These are phyloP conservation scores for Leccinum angustisporum DNA, from an alignment of 1,284 basidiomycete species.

Conservation along the genomic window DNA sequence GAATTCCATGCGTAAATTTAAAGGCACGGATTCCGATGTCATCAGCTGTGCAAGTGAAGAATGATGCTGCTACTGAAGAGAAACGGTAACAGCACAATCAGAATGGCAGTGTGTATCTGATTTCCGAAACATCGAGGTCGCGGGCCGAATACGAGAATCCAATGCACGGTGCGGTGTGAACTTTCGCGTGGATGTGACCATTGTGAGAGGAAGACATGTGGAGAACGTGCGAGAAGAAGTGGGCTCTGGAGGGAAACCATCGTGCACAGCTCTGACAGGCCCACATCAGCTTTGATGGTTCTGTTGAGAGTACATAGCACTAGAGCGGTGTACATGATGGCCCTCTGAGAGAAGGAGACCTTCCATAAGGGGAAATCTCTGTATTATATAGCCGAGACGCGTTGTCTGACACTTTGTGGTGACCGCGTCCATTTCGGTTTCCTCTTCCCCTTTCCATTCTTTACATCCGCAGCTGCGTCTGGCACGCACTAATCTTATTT, in stretches of 20 bases:
- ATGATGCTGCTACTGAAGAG: not conserved
- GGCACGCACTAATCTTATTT: conserved; percentile 21
- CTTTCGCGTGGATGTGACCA: not conserved
- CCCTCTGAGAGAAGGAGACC: not conserved
- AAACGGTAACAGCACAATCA: not conserved
- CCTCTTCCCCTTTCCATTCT: conserved; percentile 6
- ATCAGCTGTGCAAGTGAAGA: not conserved
- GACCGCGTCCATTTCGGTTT: conserved; percentile 25
- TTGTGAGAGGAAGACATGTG: not conserved
- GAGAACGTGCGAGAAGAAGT: not conserved
- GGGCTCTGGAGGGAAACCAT: not conserved
- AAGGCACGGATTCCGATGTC: not conserved
- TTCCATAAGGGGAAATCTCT: conserved; percentile 9
- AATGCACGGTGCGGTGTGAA: not conserved
- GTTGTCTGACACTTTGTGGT: conserved; percentile 11
- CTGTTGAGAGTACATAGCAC: not conserved
- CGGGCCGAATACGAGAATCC: not conserved
- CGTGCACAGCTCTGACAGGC: not conserved
- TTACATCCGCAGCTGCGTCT: conserved; percentile 17
- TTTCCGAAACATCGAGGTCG: not conserved
- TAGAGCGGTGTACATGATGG: not conserved
- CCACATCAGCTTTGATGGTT: not conserved
- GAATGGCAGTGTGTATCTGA: not conserved
- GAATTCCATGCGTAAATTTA: not conserved
- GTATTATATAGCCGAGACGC: conserved; percentile 1